Conservation (phyloP, 164 flowering plant genomes). For the Malania oleifera region DNA sequence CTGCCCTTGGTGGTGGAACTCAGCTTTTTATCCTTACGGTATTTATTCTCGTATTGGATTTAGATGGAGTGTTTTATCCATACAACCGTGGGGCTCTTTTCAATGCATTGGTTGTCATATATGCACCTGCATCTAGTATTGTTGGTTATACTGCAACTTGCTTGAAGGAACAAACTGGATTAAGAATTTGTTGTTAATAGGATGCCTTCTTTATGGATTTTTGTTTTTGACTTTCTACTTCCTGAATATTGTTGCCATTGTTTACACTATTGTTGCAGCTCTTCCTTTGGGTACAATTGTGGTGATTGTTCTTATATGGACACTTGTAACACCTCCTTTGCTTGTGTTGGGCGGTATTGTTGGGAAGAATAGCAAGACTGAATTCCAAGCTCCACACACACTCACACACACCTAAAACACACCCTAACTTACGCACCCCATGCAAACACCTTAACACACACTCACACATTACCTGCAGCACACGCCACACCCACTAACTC, state of each 20-base stretch:
- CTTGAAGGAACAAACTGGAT: conserved; percentile 48
- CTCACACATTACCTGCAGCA: no score
- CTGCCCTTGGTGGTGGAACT: conserved; percentile 39
- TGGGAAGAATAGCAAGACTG: conserved; percentile 39
- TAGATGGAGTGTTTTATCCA: conserved; percentile 41
- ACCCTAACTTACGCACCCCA: no score
- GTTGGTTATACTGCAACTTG: conserved; percentile 41
- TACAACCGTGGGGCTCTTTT: conserved; percentile 41
- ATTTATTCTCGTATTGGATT: conserved; percentile 32
- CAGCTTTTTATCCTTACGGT: conserved; percentile 33
- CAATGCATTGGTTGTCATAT: conserved; percentile 38
- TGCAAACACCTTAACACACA: no score
- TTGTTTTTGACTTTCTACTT: conserved; percentile 38
- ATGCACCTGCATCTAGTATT: conserved; percentile 37
- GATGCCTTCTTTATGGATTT: conserved; percentile 42
- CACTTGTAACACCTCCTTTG: conserved; percentile 35
- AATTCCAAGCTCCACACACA: conserved; percentile 46
- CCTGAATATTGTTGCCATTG: conserved; percentile 40
- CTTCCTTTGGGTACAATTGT: conserved; percentile 39
- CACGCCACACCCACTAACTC: no score
- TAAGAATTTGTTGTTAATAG: conserved; percentile 33
- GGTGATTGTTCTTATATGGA: conserved; percentile 42
- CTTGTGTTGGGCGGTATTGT: conserved; percentile 45
- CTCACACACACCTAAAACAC: no score
- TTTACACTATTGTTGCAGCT: conserved; percentile 37